Percentiles rank a stretch among this genome's conserved stretches.
These are phyloP conservation scores for Arabis hirsuta DNA, from an alignment of 345 rosid genomes.

Conservation along the genomic window DNA sequence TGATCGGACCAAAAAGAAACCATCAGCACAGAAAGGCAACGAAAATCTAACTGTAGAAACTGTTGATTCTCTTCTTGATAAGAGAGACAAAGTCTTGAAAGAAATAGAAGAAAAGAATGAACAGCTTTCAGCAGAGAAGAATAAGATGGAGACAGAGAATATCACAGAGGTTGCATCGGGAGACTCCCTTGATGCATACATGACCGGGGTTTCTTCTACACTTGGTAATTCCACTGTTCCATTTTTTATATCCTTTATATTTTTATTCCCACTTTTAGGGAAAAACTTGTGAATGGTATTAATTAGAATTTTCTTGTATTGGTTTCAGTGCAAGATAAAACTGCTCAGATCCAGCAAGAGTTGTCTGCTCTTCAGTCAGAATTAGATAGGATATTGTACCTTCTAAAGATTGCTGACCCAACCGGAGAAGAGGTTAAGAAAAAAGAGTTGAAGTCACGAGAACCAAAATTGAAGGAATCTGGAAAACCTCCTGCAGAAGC, in stretches of 20 bases:
- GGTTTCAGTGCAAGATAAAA: conserved; percentile 70
- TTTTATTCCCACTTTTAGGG: not conserved
- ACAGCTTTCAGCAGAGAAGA: conserved; percentile 64
- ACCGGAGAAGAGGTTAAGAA: conserved; percentile 73
- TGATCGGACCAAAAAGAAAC: conserved; percentile 89
- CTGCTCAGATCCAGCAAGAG: conserved; percentile 66
- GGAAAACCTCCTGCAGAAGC: conserved; percentile 49
- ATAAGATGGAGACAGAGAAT: conserved; percentile 57
- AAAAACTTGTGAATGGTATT: not conserved
- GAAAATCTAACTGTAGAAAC: conserved; percentile 79
- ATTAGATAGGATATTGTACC: conserved; percentile 67
- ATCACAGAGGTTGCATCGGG: conserved; percentile 60
- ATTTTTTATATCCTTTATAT: not conserved
- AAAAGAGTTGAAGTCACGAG: conserved; percentile 57
- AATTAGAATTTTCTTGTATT: not conserved
- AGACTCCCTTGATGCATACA: conserved; percentile 89
- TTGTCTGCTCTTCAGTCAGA: conserved; percentile 70
- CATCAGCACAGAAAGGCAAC: conserved; percentile 51
- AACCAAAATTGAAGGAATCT: conserved; percentile 43
- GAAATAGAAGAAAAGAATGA: conserved; percentile 67
- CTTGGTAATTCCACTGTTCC: conserved; percentile 53
- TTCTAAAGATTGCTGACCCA: conserved; percentile 93
- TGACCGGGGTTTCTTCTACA: conserved; percentile 88
- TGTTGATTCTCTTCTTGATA: conserved; percentile 87
- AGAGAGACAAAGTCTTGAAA: conserved; percentile 70